Conservation (phyloP, 225 moss, liverwort and hornwort genomes). For the Neckera pumila region DNA sequence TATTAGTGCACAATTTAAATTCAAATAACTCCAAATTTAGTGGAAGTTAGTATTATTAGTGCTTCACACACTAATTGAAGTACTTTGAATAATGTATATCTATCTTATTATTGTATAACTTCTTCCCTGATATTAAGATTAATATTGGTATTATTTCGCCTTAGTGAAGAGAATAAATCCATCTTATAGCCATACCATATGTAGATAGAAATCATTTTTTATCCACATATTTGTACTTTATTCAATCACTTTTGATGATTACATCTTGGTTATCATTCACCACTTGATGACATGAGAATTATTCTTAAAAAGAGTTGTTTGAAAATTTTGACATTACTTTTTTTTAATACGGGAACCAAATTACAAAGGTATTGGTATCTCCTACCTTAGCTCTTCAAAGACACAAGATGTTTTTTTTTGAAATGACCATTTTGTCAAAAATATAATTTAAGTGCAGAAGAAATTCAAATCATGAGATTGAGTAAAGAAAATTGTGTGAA, state of each 20-base stretch:
- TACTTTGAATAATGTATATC: not conserved
- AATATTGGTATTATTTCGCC: not conserved
- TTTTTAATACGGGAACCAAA: rapidly evolving
- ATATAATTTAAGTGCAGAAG: not conserved
- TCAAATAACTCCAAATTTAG: not conserved
- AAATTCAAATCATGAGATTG: not conserved
- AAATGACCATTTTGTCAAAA: not conserved
- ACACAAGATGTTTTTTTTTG: not conserved
- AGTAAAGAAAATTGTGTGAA: not conserved
- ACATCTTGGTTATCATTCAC: not conserved
- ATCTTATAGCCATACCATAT: not conserved
- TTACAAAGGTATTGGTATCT: not conserved
- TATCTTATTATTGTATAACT: rapidly evolving
- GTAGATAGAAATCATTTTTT: not conserved
- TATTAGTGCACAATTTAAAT: not conserved
- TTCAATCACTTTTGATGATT: not conserved
- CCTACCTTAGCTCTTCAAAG: no score
- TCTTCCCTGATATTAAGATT: not conserved
- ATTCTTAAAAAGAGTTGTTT: not conserved
- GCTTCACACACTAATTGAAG: not conserved
- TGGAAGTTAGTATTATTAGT: rapidly evolving
- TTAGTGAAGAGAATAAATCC: rapidly evolving
- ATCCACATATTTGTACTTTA: not conserved
- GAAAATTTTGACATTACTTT: not conserved
- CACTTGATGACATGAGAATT: rapidly evolving